These are phyloP conservation scores for Diplocarpon mali DNA, from an alignment of 2,329 filamentous ascomycete genomes.

Conservation along the genomic window DNA sequence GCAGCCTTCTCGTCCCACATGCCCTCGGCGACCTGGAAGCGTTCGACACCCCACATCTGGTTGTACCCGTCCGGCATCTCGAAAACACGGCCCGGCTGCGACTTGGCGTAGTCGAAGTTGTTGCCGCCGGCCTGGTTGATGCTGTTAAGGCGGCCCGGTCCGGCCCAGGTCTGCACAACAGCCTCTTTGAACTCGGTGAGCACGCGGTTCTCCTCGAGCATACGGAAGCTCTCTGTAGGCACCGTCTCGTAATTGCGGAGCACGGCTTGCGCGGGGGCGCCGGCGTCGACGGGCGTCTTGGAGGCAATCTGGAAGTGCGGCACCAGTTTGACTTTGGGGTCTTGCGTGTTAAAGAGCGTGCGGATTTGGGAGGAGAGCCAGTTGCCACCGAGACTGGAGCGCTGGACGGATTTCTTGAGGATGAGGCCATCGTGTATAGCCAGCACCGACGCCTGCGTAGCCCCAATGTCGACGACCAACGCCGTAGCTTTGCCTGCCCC, in stretches of 20 bases:
- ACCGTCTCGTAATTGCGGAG: slow-evolving; percentile 57
- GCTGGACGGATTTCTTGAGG: slow-evolving; percentile 78
- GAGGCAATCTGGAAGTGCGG: slow-evolving; percentile 82
- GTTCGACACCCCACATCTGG: slow-evolving; percentile 83
- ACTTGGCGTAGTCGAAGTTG: slow-evolving; percentile 67
- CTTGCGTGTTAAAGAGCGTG: slow-evolving; percentile 58
- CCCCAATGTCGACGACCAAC: slow-evolving; percentile 84
- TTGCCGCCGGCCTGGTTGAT: slow-evolving; percentile 38
- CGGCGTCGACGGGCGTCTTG: slow-evolving; percentile 82
- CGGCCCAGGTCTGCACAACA: slow-evolving; percentile 86
- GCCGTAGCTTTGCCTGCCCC: slow-evolving; percentile 88
- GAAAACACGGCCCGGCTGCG: slow-evolving; percentile 72
- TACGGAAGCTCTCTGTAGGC: slow-evolving; percentile 60
- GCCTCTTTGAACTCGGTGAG: slow-evolving; percentile 96
- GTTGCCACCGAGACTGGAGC: slow-evolving; percentile 75
- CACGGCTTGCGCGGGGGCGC: slow-evolving; percentile 64
- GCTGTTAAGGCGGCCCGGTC: slow-evolving; percentile 53
- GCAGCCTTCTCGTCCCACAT: slow-evolving; percentile 82
- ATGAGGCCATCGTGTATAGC: slow-evolving; percentile 93
- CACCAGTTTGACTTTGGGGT: slow-evolving; percentile 61
- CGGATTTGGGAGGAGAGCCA: slow-evolving; percentile 87
- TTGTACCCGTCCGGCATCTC: slow-evolving; percentile 97
- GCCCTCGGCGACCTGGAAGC: slow-evolving; percentile 76
- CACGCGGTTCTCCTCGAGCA: slow-evolving; percentile 83
- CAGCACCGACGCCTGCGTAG: slow-evolving; percentile 77